Evolutionary conservation across 2,329 filamentous ascomycete genomes (phyloP).

Genomic region (Corniculantispora saksenae): DNA sequence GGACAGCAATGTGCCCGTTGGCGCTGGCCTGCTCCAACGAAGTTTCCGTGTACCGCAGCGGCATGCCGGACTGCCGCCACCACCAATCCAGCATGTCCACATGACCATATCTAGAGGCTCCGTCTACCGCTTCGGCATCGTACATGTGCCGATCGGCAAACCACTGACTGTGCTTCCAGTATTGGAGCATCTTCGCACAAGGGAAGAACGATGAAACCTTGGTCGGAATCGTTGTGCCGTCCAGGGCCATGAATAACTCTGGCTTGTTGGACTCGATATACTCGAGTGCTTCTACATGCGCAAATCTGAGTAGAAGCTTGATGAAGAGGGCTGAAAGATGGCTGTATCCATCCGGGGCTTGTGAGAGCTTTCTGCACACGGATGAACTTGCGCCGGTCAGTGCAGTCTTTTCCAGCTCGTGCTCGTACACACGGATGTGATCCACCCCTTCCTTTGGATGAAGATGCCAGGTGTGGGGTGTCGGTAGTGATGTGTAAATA

Average conservation of each 20-base stretch:
- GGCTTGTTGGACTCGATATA: conserved; percentile 63
- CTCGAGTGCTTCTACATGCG: conserved; percentile 74
- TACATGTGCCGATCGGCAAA: conserved; percentile 83
- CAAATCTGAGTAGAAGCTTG: conserved; percentile 90
- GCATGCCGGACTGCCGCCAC: conserved; percentile 75
- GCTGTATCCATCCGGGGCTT: conserved; percentile 68
- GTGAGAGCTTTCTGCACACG: conserved; percentile 72
- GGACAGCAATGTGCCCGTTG: conserved; percentile 79
- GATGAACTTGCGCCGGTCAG: conserved; percentile 69
- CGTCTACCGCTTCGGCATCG: conserved; percentile 80
- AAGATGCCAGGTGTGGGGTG: conserved; percentile 73
- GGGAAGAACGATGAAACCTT: conserved; percentile 88
- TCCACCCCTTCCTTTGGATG: conserved; percentile 62
- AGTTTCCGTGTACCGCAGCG: conserved; percentile 81
- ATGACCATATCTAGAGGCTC: conserved; percentile 82
- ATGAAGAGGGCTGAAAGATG: conserved; percentile 79
- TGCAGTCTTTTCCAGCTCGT: conserved; percentile 82
- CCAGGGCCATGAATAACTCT: conserved; percentile 82
- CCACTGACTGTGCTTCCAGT: conserved; percentile 82
- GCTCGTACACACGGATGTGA: conserved; percentile 69
- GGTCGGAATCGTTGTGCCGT: conserved; percentile 80
- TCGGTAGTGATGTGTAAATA: conserved; percentile 50
- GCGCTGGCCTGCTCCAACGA: conserved; percentile 86
- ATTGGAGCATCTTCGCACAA: conserved; percentile 80
- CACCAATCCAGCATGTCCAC: conserved; percentile 89